Evolutionary conservation across 306 rosid species (phyloP), one percentile per base, ranked within the genome.

Genomic region (Styphnolobium japonicum): DNA sequence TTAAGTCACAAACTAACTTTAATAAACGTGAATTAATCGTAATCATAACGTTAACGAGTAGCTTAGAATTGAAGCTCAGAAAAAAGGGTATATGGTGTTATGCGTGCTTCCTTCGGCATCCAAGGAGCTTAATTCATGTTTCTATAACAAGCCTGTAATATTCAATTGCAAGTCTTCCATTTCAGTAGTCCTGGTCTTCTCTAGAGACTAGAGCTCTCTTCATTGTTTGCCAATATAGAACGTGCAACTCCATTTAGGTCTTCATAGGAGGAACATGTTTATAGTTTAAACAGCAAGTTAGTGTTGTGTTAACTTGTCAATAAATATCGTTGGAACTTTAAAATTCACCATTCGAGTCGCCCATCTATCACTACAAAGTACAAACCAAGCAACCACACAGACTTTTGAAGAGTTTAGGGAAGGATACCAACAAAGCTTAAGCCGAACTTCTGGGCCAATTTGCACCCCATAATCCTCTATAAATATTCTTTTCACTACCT

Each of bases 381-480:
- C 22, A 25, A 68, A 53, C 45, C 34, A 82, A 79, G 84, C 81
- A 83, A 80, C 64, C 64, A 18, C 12, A 57, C 39, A 61, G 65
- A 40, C 31, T 64, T 77, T 8, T 51, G 21, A 27, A 56, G 14
- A 60, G 16, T 45, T 46, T 43, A 36, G 15, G 45, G 39, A 75
- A 63, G 80, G 56, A 14, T 40, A 36, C 8, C 10, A 16, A 14
- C 91, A 53, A 68, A 80, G 82, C 73, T 74, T 87, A 74, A 77
- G 90, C 78, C 87, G 83, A 74, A 80, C 49, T 82, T 71, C 18
- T 40, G n/a, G 88, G 79, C 42, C 39, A 60, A 42, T 49, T 65
- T 67, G 60, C 51, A 53, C 1, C 8, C 33, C 12, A 43, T 18
- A 43, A 11, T 37, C 22, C n/a, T 62, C 76, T 79, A 76, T 78